These are phyloP conservation scores for Colletotrichum sp. DNA, from an alignment of 2,329 filamentous ascomycete species.

Conservation along the genomic window DNA sequence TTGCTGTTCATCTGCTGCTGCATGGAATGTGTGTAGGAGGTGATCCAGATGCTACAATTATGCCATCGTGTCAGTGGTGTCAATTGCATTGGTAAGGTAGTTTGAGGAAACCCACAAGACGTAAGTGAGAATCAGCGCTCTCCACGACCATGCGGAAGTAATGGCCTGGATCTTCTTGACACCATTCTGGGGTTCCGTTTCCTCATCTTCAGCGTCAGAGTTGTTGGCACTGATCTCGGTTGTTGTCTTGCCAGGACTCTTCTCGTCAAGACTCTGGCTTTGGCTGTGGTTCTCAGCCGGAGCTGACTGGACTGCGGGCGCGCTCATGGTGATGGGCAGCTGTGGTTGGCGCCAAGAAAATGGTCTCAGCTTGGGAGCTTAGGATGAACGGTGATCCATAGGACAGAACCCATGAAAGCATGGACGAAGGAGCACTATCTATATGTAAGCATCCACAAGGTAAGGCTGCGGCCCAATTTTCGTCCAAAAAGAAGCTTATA, in stretches of 20 bases:
- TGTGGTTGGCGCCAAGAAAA: background rate
- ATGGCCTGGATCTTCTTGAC: slow-evolving; percentile 24
- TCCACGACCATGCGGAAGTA: slow-evolving; percentile 40
- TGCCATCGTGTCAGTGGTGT: background rate
- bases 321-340: background rate
- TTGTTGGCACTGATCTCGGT: background rate
- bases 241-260: background rate
- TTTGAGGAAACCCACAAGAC: slow-evolving; percentile 32
- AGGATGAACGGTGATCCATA: background rate
- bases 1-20: slow-evolving; percentile 39
- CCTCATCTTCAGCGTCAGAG: background rate
- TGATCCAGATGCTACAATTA: slow-evolving; percentile 41
- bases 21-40: slow-evolving; percentile 47
- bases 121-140: slow-evolving; percentile 40
- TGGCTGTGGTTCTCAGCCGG: background rate
- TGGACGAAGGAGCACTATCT: background rate
- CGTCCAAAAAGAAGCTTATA: background rate
- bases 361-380: background rate
- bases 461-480: background rate
- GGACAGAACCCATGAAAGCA: background rate
- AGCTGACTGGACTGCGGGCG: background rate
- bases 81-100: accelerated
- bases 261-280: slow-evolving; percentile 6
- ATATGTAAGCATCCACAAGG: background rate
- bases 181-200: slow-evolving; percentile 2